Percentiles rank a stretch among this genome's conserved stretches.
Conservation (phyloP, 176 grass and related monocot genomes). For the Calamus simplicifolius region DNA sequence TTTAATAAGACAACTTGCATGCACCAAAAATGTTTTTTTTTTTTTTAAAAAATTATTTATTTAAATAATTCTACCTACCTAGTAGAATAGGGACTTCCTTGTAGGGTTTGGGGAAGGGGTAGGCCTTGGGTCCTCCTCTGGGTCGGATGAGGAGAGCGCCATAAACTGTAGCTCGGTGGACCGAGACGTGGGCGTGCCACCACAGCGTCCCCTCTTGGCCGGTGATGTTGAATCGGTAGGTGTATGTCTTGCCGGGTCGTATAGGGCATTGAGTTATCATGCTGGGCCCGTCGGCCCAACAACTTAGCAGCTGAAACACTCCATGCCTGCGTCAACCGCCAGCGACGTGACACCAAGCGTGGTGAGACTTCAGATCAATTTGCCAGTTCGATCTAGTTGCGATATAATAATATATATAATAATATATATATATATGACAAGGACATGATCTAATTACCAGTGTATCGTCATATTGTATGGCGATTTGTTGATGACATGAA, state of each 20-base stretch:
- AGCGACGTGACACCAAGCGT: no score
- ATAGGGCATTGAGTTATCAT: slow-evolving; percentile 54
- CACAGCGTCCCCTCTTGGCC: slow-evolving; percentile 72
- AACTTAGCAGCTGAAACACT: slow-evolving; percentile 32
- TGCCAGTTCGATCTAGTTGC: no score
- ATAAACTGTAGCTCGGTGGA: slow-evolving; percentile 56
- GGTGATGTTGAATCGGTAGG: slow-evolving; percentile 50
- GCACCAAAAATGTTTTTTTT: no score
- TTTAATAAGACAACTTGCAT: no score
- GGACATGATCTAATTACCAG: no score
- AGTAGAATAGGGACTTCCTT: slow-evolving; percentile 54
- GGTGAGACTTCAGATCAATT: no score
- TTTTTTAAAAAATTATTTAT: no score
- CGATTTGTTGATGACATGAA: no score
- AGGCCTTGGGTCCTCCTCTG: slow-evolving; percentile 15
- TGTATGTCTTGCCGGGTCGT: slow-evolving; percentile 32
- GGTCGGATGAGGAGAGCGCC: slow-evolving; percentile 62
- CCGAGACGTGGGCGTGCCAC: slow-evolving; percentile 70
- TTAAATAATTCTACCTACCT: no score
- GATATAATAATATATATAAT: no score
- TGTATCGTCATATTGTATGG: no score
- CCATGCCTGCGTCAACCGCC: slow-evolving; percentile 33
- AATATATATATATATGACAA: no score
- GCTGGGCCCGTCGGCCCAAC: slow-evolving; percentile 51
- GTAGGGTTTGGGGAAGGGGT: slow-evolving; percentile 55